A percentile compares a stretch with the other conserved stretches of the same genome.
These are phyloP conservation scores for Fraxinus nigra DNA, from an alignment of 305 asterid species.

Conservation along the genomic window DNA sequence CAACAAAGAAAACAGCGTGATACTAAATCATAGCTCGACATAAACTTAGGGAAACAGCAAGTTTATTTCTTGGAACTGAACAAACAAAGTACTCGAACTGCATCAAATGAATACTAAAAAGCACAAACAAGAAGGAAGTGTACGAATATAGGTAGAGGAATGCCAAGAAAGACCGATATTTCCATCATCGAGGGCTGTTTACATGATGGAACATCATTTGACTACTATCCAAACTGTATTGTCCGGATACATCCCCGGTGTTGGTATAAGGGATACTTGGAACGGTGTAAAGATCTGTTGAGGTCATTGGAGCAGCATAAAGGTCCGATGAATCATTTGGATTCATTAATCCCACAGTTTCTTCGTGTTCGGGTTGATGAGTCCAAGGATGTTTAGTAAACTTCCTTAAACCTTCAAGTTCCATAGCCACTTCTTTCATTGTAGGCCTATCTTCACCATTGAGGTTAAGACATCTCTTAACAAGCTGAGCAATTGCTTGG, in stretches of 20 bases:
- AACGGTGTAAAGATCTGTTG: conserved; percentile 39
- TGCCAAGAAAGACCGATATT: neutral
- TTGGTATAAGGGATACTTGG: conserved; percentile 25
- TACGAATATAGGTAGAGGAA: neutral
- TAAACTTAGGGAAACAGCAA: neutral
- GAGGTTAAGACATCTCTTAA: conserved; percentile 45
- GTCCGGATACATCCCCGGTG: conserved; percentile 29
- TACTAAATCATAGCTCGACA: neutral
- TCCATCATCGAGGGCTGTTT: conserved; percentile 38
- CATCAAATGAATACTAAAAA: neutral
- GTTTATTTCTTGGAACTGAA: neutral
- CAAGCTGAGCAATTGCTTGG: conserved; percentile 43
- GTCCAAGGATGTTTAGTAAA: conserved; percentile 58
- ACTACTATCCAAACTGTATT: conserved; percentile 40
- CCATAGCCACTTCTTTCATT: conserved; percentile 68
- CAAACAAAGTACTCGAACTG: neutral
- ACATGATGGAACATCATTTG: conserved; percentile 26
- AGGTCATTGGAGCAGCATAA: conserved; percentile 25
- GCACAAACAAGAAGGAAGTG: neutral
- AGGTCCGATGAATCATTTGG: conserved; percentile 37
- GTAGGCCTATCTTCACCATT: conserved; percentile 58
- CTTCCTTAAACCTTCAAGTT: conserved; percentile 60
- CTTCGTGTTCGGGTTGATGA: conserved; percentile 29
- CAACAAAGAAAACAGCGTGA: neutral
- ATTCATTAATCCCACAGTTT: conserved; percentile 37